These are phyloP conservation scores for Diaporthe australafricana DNA, from an alignment of 2,329 filamentous ascomycete species.

Conservation along the genomic window DNA sequence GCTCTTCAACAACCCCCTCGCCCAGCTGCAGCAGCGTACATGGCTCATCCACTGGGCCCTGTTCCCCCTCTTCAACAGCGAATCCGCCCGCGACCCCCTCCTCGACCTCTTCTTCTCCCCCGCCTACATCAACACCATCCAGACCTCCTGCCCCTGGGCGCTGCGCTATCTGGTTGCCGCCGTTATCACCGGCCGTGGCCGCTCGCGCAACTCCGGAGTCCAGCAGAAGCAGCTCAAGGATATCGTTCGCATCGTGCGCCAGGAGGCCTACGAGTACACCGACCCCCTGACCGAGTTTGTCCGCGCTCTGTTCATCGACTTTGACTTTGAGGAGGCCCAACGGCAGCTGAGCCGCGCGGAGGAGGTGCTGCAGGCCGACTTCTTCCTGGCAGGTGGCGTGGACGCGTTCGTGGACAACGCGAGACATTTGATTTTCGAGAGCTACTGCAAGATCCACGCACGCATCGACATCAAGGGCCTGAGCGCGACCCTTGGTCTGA, in stretches of 20 bases:
- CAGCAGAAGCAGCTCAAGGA: constrained; percentile 99
- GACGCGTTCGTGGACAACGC: constrained; percentile 95
- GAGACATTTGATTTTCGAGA: constrained; percentile 96
- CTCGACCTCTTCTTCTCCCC: constrained; percentile 98
- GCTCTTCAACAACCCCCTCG: constrained; percentile 95
- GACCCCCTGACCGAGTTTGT: constrained; percentile 97
- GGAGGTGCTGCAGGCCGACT: constrained; percentile 90
- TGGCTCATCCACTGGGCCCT: constrained; percentile 99
- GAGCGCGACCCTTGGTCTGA: constrained; percentile 89
- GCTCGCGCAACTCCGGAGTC: constrained; percentile 81
- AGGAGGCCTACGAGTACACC: constrained; percentile 97
- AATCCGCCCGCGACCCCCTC: constrained; percentile 87
- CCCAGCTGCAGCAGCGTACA: constrained; percentile 94
- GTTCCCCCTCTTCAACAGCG: constrained; percentile 99
- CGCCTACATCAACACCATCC: constrained; percentile 99
- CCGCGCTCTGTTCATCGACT: constrained; percentile 93
- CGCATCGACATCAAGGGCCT: constrained; percentile 98
- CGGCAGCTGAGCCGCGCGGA: constrained; percentile 88
- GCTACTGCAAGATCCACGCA: constrained; percentile 99
- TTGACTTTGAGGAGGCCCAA: constrained; percentile 97
- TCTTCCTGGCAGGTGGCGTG: constrained; percentile 89
- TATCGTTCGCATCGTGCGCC: constrained; percentile 91
- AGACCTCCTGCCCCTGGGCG: constrained; percentile 97
- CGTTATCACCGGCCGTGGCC: constrained; percentile 91
- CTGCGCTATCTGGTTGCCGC: constrained; percentile 93